These are phyloP conservation scores for Alliaria petiolata DNA, from an alignment of 345 rosid genomes.

Conservation along the genomic window DNA sequence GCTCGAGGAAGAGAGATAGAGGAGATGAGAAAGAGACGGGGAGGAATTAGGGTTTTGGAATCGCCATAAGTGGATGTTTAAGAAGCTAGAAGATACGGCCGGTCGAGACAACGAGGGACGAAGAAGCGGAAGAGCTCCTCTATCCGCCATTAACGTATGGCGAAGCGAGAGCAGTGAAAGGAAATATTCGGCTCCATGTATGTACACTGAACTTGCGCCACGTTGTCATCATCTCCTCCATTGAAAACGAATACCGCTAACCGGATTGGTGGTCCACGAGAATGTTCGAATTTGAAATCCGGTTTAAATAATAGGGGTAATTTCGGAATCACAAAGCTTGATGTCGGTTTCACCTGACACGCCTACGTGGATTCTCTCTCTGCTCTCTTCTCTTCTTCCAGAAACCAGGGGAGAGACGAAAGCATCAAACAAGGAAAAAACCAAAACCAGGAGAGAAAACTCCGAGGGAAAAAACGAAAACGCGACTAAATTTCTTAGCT, in stretches of 20 bases:
- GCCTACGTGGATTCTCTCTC: conserved; percentile 40
- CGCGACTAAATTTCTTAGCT: neutral
- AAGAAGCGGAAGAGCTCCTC: conserved; percentile 22
- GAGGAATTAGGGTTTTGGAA: neutral
- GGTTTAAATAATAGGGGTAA: conserved; percentile 12
- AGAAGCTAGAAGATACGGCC: neutral
- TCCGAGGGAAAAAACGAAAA: conserved; percentile 22
- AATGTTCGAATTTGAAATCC: neutral
- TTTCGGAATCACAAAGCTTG: neutral
- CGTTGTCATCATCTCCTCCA: conserved; percentile 33
- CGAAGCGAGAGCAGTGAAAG: neutral
- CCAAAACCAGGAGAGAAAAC: conserved; percentile 19
- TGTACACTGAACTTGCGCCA: conserved; percentile 11
- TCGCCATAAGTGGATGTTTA: neutral
- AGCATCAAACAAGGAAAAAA: conserved; percentile 12
- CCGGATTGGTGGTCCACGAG: conserved; percentile 16
- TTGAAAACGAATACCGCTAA: conserved; percentile 17
- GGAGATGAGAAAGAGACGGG: neutral
- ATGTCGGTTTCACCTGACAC: conserved; percentile 12
- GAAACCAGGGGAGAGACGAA: conserved; percentile 20
- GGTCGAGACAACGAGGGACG: conserved; percentile 8
- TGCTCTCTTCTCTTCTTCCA: conserved; percentile 16
- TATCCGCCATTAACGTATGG: conserved; percentile 33
- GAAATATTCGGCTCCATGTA: neutral
- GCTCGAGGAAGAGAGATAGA: neutral